Base-by-base conservation (phyloP, 805 yeast species). In the Ogataea methanolica region DNA sequence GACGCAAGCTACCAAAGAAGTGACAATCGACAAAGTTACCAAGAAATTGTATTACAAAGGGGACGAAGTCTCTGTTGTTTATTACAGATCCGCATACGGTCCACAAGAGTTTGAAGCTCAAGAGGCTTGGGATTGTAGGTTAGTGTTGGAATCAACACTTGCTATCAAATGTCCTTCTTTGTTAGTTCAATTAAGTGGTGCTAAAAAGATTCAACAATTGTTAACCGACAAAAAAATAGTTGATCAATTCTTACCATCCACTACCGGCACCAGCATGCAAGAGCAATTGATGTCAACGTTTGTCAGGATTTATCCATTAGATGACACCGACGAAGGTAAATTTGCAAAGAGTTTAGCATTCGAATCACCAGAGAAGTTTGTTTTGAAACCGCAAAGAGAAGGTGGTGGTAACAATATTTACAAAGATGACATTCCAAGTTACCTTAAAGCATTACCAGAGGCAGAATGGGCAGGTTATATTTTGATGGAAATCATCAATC, bases 341-440 rank as follows among this genome's bases (percentile, higher is more conserved):
- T 48, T 59, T 35, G 96, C 94, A 5, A 80, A 78, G 48, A 68
- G 75, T 50, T 65, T 88, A 40, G 96, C 96, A 1, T 70, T 84
- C 41, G 81, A 79, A 51, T 50, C 66, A 2, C 92, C 97, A 0
- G 80, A 79, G 45, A 73, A 76, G 22, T 94, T 72, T 63, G 99
- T 94, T 1, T 74, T 94, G 57, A 94, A 94, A 62, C 99, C 99
- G 4, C 99, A 94, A 68, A 79, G 99, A 71, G 99, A 94, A 72
- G 99, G 99, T 36, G 99, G 99, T 41, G 99, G 99, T 17, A 90
- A 94, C 66, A 94, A 94, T 63, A 79, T 94, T 46, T 94, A 94
- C 68, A 87, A 88, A 59, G 80, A 81, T 35, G 86, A 88, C 57
- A 94, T 94, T 48, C 96, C 97, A 1, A 71, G 52, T 0, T 92